Percentiles rank a stretch among this genome's conserved stretches.
Conservation (phyloP, 2,329 filamentous ascomycete species). For the Pyrenophora seminiperda region DNA sequence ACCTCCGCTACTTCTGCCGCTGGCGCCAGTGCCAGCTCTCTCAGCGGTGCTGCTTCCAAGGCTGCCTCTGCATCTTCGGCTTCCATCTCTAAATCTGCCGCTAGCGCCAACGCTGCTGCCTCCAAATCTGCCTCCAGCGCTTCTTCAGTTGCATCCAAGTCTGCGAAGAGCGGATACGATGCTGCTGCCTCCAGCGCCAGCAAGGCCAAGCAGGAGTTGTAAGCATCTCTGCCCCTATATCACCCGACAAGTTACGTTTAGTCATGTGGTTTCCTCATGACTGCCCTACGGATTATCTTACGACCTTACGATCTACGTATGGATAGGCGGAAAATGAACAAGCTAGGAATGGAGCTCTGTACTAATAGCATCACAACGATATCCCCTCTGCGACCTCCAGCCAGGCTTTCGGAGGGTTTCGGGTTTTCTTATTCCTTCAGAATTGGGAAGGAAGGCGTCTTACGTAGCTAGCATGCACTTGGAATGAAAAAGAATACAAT, state of each 20-base stretch:
- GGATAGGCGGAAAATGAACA: slow-evolving; percentile 23
- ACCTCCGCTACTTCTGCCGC: slow-evolving; percentile 70
- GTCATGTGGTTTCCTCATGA: slow-evolving; percentile 6
- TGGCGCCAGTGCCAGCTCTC: slow-evolving; percentile 33
- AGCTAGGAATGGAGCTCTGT: slow-evolving; percentile 22
- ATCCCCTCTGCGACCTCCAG: slow-evolving; percentile 25
- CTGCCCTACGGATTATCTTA: slow-evolving; percentile 23
- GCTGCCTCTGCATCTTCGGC: slow-evolving; percentile 44
- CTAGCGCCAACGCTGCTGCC: slow-evolving; percentile 39
- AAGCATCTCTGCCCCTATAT: slow-evolving; percentile 22
- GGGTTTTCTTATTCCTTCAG: slow-evolving; percentile 17
- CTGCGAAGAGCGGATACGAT: slow-evolving; percentile 39
- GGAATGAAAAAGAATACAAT: slow-evolving; percentile 26
- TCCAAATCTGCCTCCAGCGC: slow-evolving; percentile 42
- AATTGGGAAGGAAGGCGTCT: slow-evolving; percentile 20
- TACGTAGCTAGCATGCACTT: slow-evolving; percentile 25
- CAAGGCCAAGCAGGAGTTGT: slow-evolving; percentile 54
- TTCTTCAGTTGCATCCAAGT: slow-evolving; percentile 42
- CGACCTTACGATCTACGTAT: slow-evolving; percentile 30
- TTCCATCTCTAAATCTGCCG: slow-evolving; percentile 40
- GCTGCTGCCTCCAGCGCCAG: slow-evolving; percentile 41
- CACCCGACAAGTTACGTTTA: slow-evolving; percentile 20
- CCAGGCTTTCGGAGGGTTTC: slow-evolving; percentile 25
- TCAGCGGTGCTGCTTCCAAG: slow-evolving; percentile 29
- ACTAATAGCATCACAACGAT: slow-evolving; percentile 34